A percentile compares a stretch with the other conserved stretches of the same genome.
Evolutionary conservation across 306 rosid species (phyloP).

Genomic region (Hippophae gyantsensis): DNA sequence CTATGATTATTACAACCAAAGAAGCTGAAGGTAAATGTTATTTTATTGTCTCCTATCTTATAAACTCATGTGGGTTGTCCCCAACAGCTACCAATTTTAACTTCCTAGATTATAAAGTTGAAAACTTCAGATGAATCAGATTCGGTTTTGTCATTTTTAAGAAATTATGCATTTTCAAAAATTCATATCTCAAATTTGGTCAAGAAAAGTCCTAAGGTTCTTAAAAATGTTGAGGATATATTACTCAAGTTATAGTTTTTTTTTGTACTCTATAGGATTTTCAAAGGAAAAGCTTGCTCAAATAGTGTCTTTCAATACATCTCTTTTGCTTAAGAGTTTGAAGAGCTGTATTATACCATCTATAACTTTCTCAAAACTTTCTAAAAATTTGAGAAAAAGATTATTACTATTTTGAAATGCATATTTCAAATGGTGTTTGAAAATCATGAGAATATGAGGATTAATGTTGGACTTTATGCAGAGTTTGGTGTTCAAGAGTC

Average conservation of each 20-base stretch:
- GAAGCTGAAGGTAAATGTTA: not conserved
- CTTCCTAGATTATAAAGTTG: not conserved
- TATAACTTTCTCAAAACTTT: conserved; percentile 6
- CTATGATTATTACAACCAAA: not conserved
- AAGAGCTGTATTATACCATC: conserved; percentile 2
- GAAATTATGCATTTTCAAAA: conserved; percentile 1
- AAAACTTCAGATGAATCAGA: conserved; percentile 4
- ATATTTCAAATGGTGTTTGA: not conserved
- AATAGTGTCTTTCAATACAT: not conserved
- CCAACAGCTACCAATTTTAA: not conserved
- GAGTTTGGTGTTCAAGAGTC: too few species aligned
- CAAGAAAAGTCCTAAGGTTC: not conserved
- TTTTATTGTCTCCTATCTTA: conserved; percentile 5
- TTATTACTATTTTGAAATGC: not conserved
- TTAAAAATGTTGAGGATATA: conserved; percentile 1
- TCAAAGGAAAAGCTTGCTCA: conserved; percentile 3
- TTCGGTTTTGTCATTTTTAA: conserved; percentile 1
- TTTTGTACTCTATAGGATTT: conserved; percentile 10
- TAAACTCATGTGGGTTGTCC: conserved; percentile 11
- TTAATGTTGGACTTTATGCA: too few species aligned
- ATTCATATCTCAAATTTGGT: not conserved
- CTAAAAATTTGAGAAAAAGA: not conserved
- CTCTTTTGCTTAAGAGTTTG: not conserved
- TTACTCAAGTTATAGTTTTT: conserved; percentile 12
- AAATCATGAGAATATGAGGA: too few species aligned